phyloP scores from a whole-genome alignment of 2,329 filamentous ascomycete species.

The Cercospora zeina region DNA sequence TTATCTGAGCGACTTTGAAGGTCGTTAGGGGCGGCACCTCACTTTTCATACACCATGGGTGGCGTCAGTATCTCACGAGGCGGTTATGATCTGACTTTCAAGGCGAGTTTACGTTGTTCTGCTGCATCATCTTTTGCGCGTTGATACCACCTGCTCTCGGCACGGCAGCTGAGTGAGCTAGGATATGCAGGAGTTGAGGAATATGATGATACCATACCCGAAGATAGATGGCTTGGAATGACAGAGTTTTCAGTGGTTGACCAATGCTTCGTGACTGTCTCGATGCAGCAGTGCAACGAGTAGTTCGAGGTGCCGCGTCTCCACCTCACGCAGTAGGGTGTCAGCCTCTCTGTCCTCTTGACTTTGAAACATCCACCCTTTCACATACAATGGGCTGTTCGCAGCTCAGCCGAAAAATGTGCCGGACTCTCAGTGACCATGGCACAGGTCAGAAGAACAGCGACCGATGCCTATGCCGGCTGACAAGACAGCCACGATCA shows the following conservation, averaged over 20 bases:
- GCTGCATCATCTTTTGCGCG: constrained; percentile 1
- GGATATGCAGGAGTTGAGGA: constrained; percentile 11
- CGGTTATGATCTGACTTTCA: not conserved
- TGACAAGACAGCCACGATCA: not conserved
- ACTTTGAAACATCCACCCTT: not conserved
- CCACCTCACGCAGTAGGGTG: not conserved
- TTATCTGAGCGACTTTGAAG: constrained; percentile 41
- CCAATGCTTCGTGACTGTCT: not conserved
- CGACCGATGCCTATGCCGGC: not conserved
- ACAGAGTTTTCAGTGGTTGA: not conserved
- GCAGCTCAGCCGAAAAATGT: not conserved
- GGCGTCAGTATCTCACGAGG: not conserved
- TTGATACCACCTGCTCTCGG: constrained; percentile 17
- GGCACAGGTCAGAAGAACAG: not conserved
- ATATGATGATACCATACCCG: constrained; percentile 14
- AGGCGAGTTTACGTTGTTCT: not conserved
- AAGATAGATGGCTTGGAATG: constrained; percentile 14
- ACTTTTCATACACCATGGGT: not conserved
- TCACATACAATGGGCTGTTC: too few species aligned
- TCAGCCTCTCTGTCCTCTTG: not conserved
- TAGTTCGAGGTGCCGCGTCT: not conserved
- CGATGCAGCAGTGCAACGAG: not conserved
- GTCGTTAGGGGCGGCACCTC: constrained; percentile 30
- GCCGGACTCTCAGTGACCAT: not conserved
- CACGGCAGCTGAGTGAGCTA: constrained; percentile 10